phyloP scores from a whole-genome alignment of 2,329 filamentous ascomycete genomes.

The Annulohypoxylon truncatum region DNA sequence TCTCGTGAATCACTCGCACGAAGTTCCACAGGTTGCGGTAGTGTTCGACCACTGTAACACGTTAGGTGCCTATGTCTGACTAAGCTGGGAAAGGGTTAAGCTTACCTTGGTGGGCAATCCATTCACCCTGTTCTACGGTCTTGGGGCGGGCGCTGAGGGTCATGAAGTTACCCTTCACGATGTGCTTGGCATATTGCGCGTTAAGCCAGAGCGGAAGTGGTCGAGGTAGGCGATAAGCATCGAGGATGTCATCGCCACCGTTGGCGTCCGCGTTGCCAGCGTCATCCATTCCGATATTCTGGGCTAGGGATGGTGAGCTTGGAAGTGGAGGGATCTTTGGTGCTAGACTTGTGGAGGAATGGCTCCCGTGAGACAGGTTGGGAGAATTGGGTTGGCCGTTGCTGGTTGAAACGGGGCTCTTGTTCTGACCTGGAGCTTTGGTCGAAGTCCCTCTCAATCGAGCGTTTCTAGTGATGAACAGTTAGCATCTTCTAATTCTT shows the following conservation, averaged over 20 bases:
- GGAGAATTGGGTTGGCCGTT: constrained; percentile 62
- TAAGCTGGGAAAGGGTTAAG: constrained; percentile 2
- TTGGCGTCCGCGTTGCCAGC: constrained; percentile 59
- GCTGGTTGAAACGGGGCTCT: constrained; percentile 63
- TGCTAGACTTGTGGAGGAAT: constrained; percentile 64
- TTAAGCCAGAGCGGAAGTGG: constrained; percentile 80
- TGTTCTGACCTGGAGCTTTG: constrained; percentile 63
- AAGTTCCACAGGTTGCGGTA: constrained; percentile 90
- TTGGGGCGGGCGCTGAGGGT: constrained; percentile 92
- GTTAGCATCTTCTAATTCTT: constrained; percentile 45
- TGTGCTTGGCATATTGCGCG: constrained; percentile 80
- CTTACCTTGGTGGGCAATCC: constrained; percentile 93
- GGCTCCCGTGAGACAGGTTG: constrained; percentile 58
- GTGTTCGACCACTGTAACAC: constrained; percentile 82
- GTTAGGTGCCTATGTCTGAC: constrained; percentile 34
- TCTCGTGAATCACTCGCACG: constrained; percentile 87
- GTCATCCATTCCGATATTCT: constrained; percentile 76
- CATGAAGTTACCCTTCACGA: constrained; percentile 98
- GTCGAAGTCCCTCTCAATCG: constrained; percentile 67
- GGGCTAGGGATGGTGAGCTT: constrained; percentile 71
- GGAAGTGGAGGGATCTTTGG: constrained; percentile 71
- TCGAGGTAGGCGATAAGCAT: constrained; percentile 72
- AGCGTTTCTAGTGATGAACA: constrained; percentile 60
- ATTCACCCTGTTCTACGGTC: constrained; percentile 93
- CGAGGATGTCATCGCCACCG: constrained; percentile 66